Evolutionary conservation across 805 yeast species (phyloP), one percentile per base, ranked within the genome.

Genomic region (Candida hungchunana): DNA sequence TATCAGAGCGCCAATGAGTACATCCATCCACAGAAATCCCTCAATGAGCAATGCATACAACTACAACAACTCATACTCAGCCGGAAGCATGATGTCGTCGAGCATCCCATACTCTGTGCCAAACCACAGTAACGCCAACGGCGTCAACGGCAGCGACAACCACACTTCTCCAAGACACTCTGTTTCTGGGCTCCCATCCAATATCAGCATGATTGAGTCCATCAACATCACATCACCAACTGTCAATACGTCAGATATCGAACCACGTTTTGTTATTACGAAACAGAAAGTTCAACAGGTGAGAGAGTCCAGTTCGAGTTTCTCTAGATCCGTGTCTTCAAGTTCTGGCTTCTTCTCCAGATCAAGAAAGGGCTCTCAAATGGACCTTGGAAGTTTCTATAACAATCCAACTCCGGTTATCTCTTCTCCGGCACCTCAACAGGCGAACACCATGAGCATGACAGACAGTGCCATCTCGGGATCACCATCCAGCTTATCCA

Each of bases 241-340:
- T 34, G 82, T 82, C 6, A 54, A 65, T 26, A 52, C 75, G 14
- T 65, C 69, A 12, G 70, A 77, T 21, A 78, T 88, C n/a, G 96
- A 87, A 54, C 83, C 94, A 12, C 69, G 96, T 28, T 87, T 88
- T 54, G 77, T 88, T 32, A 82, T 88, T 26, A 83, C 94, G 9
- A 77, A 85, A 50, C 93, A 82, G 42, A 74, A 83, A 36, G 76
- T 79, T 17, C 79, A 47, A 18, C 53, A 47, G 14, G 49, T 42
- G 10, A 53, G 48, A 28, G 41, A 44, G 13, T 52, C 54, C 5
- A 41, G 45, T 18, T 40, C 50, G 9, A 26, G 7, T 29, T 43
- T 26, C 37, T 46, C 56, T 1, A 50, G 50, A 20, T 42, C 45
- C 1, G 35, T 34, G 6, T 22, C 47, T 0, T 34, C 32, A 1